Evolutionary conservation across 495 filamentous ascomycete species (phyloP), one percentile per base, ranked within the genome.

Genomic region (Podospora sp.): DNA sequence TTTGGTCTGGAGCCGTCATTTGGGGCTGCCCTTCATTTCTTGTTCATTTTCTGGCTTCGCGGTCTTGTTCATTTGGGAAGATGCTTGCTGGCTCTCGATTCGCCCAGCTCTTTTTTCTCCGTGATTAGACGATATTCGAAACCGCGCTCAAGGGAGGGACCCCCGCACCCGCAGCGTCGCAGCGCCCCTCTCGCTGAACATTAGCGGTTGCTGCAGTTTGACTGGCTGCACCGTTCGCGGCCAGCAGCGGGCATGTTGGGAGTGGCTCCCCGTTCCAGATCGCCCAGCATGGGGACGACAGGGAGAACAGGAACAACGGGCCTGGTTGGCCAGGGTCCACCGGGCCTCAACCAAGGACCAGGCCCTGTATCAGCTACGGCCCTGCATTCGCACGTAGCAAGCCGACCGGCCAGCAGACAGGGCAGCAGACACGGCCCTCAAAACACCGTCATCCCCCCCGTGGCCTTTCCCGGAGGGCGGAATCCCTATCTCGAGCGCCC

Each of bases 281-380:
- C 69, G 25, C 63, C 65, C 51, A 63, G 69, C 27, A 49, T 66
- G 50, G 66, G 61, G 16, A 61, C 24, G n/a, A 36, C n/a, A 27
- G 67, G 27, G 49, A 64, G 68, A 62, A 65, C 58, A 59, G 65
- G 51, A 29, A 63, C 14, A 40, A 22, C 40, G 29, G 60, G 65
- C 65, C 67, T 68, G 64, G 73, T 29, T 51, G 62, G 73, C 65
- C 74, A 68, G 73, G 71, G 70, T 65, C 63, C 60, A 73, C 74
- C 77, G 70, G 71, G 68, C 75, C 71, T 76, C 58, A 73, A 71
- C 69, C 69, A 70, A 51, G 68, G 73, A 75, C 80, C 71, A 76
- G 80, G 73, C 70, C 61, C 56, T 81, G 80, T 83, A 74, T 82
- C 81, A 82, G 79, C 77, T 74, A 69, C 70, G 71, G 66, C 74